Base-by-base conservation (phyloP, 805 yeast genomes). In the Nakazawaea ernobii region DNA sequence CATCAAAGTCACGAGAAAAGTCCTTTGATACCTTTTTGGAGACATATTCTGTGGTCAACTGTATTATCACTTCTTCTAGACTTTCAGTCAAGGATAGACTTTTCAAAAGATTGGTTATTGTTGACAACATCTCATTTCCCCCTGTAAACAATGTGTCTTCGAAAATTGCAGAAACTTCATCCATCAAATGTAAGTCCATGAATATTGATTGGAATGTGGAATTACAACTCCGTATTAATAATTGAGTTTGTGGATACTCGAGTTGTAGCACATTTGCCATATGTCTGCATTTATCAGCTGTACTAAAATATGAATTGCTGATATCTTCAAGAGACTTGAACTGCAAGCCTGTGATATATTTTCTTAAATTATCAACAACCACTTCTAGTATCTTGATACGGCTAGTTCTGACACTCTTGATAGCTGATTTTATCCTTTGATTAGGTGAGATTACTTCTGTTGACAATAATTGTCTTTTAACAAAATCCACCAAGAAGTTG, bases 1-100 rank as follows among this genome's bases (percentile, higher is more conserved):
- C 51, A 40, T 65, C 54, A 79, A 79, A 77, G 1, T 59, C 59
- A 1, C 52, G 52, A 1, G 66, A 47, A 50, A 74, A 72, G 11
- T 57, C 55, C 4, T 32, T 38, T 1, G 49, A 43, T 6, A 75
- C 62, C 48, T 63, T 61, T 5, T 49, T 40, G 26, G 57, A 59
- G n/a, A 78, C 70, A 33, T 63, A 62, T 3, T 53, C 52, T 8
- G 68, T 66, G 1, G 77, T 64, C 8, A 74, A 52, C 15, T 66
- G 60, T 9, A 74, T 63, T 3, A 76, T 55, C 4, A 62, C 39
- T 26, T 57, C 53, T 8, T 58, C 55, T 10, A 62, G 41, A 20
- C 59, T 61, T 13, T 59, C 60, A 11, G 38, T 24, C 24, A 48
- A 39, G 6, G 39, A 30, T n/a, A 52, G 66, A 57, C 52, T 9